Percentiles rank a stretch among this genome's conserved stretches.
Evolutionary conservation across 2,329 filamentous ascomycete species (phyloP).

Genomic region (Purpureocillium takamizusanense): DNA sequence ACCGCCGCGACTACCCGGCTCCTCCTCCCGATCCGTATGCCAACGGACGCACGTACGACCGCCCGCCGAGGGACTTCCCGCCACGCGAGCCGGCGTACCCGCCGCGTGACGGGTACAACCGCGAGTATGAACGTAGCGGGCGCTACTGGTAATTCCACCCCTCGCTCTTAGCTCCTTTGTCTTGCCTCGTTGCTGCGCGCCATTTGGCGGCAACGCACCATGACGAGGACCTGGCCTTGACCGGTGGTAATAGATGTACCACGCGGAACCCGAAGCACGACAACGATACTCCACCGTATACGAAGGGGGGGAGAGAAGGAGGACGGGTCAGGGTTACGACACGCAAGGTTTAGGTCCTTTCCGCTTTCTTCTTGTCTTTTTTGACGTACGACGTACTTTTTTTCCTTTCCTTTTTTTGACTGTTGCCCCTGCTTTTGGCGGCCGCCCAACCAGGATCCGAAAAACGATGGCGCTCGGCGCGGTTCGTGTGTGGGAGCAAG

Average conservation of each 20-base stretch:
- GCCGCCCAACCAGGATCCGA: neutral
- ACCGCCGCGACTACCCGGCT: constrained; percentile 59
- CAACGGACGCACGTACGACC: constrained; percentile 50
- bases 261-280: neutral
- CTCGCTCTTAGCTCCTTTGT: constrained; percentile 8
- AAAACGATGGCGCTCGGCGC: neutral
- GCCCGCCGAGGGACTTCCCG: constrained; percentile 42
- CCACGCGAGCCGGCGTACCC: constrained; percentile 32
- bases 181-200: constrained; percentile 3
- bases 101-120: constrained; percentile 29
- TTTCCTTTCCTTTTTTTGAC: neutral
- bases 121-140: constrained; percentile 41
- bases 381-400: neutral
- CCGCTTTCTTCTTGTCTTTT: neutral
- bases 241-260: constrained; percentile 23
- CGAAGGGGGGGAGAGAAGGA: neutral
- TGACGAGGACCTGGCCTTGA: constrained; percentile 24
- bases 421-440: neutral
- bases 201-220: neutral
- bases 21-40: constrained; percentile 55
- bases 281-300: neutral
- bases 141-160: constrained; percentile 38
- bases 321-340: neutral
- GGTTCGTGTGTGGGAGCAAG: neutral
- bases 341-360: too few species aligned